Conservation (phyloP, 2,329 filamentous ascomycete species). For the Colletotrichum sublineola region DNA sequence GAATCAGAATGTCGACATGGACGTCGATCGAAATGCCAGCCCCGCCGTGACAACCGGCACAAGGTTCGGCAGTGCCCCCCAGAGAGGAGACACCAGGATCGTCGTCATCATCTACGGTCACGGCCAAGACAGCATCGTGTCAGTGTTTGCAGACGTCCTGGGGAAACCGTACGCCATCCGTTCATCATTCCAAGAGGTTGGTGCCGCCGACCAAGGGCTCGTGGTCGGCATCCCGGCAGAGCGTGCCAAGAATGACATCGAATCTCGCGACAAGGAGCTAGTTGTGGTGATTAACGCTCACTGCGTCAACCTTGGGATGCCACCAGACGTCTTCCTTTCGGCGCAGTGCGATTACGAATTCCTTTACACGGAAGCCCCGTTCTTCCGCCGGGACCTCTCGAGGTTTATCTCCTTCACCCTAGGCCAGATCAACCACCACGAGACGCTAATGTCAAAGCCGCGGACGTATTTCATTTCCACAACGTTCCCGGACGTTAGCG, state of each 20-base stretch:
- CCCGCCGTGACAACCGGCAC: slow-evolving; percentile 54
- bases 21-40: slow-evolving; percentile 53
- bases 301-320: slow-evolving; percentile 78
- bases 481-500: slow-evolving; percentile 87
- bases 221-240: slow-evolving; percentile 75
- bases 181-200: slow-evolving; percentile 66
- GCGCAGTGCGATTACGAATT: slow-evolving; percentile 86
- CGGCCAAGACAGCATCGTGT: slow-evolving; percentile 80
- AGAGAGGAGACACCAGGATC: slow-evolving; percentile 68
- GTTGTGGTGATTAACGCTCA: slow-evolving; percentile 82
- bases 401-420: slow-evolving; percentile 84
- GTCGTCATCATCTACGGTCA: slow-evolving; percentile 77
- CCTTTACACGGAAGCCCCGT: slow-evolving; percentile 80
- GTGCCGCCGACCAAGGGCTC: slow-evolving; percentile 68
- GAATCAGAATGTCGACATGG: slow-evolving; percentile 47
- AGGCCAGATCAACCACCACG: slow-evolving; percentile 83
- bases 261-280: slow-evolving; percentile 68
- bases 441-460: slow-evolving; percentile 80
- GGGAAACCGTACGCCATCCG: slow-evolving; percentile 78
- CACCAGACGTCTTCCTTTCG: slow-evolving; percentile 75
- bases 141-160: slow-evolving; percentile 81
- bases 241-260: slow-evolving; percentile 69
- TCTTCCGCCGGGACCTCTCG: slow-evolving; percentile 80
- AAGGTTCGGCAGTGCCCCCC: slow-evolving; percentile 61
- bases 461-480: slow-evolving; percentile 89